phyloP scores from a whole-genome alignment of 306 rosid species.

The Bauhinia variegata region DNA sequence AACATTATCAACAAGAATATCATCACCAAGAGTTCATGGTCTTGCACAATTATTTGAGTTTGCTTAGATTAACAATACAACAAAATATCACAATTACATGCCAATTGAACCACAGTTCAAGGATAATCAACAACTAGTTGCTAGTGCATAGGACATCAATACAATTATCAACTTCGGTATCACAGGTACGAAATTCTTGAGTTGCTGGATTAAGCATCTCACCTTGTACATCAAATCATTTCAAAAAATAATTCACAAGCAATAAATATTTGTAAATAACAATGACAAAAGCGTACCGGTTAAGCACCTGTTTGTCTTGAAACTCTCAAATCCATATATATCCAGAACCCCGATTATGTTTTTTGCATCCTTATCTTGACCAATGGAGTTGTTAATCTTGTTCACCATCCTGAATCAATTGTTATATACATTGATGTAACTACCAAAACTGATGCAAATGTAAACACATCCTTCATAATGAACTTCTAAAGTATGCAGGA shows the following conservation, averaged over 20 bases:
- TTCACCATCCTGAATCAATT: constrained; percentile 76
- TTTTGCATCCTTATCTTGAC: constrained; percentile 84
- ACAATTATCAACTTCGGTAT: constrained; percentile 24
- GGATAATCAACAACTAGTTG: neutral
- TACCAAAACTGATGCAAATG: constrained; percentile 16
- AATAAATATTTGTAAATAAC: constrained; percentile 45
- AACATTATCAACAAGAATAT: no score
- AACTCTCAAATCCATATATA: constrained; percentile 99
- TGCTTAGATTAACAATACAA: neutral
- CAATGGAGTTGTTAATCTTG: constrained; percentile 86
- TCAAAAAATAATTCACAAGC: constrained; percentile 27
- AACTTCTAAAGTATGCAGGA: neutral
- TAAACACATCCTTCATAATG: neutral
- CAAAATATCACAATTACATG: constrained; percentile 13
- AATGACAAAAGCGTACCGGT: constrained; percentile 60
- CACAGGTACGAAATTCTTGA: constrained; percentile 15
- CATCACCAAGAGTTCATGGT: neutral
- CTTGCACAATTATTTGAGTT: neutral
- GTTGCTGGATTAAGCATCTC: constrained; percentile 22
- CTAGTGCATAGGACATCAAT: no score
- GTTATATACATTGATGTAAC: constrained; percentile 31
- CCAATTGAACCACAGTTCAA: no score
- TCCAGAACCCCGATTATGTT: constrained; percentile 90
- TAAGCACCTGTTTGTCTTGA: constrained; percentile 99
- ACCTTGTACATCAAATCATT: constrained; percentile 28